Evolutionary conservation across 2,329 filamentous ascomycete genomes (phyloP).

Genomic region (Mycosphaerella sp.): DNA sequence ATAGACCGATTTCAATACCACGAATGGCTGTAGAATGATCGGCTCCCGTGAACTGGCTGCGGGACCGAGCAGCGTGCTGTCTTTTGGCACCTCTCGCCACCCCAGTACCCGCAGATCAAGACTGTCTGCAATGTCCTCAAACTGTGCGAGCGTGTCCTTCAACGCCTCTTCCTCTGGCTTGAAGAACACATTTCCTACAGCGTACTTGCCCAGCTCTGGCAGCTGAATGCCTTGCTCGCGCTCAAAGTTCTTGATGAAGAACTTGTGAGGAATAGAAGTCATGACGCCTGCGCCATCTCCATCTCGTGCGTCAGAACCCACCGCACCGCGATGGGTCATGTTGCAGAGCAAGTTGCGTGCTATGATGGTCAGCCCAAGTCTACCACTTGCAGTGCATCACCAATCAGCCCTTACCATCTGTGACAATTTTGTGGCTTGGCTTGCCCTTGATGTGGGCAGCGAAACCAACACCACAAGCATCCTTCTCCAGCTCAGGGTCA

Average conservation of each 20-base stretch:
- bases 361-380: slow-evolving; percentile 33
- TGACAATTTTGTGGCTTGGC: slow-evolving; percentile 96
- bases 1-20: slow-evolving; percentile 80
- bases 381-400: neutral
- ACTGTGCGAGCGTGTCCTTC: slow-evolving; percentile 82
- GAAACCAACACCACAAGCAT: slow-evolving; percentile 99
- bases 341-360: slow-evolving; percentile 94
- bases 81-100: slow-evolving; percentile 91
- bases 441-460: slow-evolving; percentile 98
- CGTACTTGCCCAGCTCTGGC: slow-evolving; percentile 86
- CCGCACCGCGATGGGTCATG: slow-evolving; percentile 99
- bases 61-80: slow-evolving; percentile 87
- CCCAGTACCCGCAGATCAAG: slow-evolving; percentile 85
- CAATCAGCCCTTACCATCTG: slow-evolving; percentile 66
- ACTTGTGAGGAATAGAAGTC: slow-evolving; percentile 97
- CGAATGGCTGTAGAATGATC: slow-evolving; percentile 89
- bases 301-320: slow-evolving; percentile 95
- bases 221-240: slow-evolving; percentile 82
- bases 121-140: slow-evolving; percentile 87
- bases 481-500: slow-evolving; percentile 91
- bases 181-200: slow-evolving; percentile 96
- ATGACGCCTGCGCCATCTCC: slow-evolving; percentile 98
- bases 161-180: slow-evolving; percentile 89
- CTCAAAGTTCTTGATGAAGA: slow-evolving; percentile 98
- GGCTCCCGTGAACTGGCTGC: slow-evolving; percentile 92